phyloP scores from a whole-genome alignment of 2,329 filamentous ascomycete species.

The Tympanopsis confertula region DNA sequence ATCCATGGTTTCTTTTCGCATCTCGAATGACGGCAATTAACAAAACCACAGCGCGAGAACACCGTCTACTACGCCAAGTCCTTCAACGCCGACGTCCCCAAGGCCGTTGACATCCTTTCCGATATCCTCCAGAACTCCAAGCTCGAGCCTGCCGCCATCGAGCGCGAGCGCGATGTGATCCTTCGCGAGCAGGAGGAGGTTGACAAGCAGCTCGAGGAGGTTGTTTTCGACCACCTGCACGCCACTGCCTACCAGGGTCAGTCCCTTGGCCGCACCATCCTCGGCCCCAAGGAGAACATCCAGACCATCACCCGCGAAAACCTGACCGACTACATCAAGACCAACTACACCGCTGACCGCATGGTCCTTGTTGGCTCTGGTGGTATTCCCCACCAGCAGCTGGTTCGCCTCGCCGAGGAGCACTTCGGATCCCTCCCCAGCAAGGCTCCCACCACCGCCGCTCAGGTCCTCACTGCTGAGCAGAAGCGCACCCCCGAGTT shows the following conservation, averaged over 20 bases:
- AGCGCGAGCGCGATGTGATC: conserved; percentile 97
- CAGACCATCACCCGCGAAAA: conserved; percentile 86
- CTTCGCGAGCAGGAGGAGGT: conserved; percentile 98
- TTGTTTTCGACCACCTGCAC: conserved; percentile 97
- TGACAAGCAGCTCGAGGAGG: conserved; percentile 98
- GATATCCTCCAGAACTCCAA: conserved; percentile 99
- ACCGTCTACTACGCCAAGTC: conserved; percentile 99
- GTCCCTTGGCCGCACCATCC: conserved; percentile 91
- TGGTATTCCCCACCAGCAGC: conserved; percentile 83
- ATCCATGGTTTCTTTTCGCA: conserved; percentile 4
- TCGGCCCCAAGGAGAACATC: conserved; percentile 97
- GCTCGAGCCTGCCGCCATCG: conserved; percentile 82
- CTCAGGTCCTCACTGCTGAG: conserved; percentile 67
- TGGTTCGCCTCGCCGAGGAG: conserved; percentile 93
- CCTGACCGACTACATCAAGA: conserved; percentile 93
- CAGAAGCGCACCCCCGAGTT: conserved; percentile 68
- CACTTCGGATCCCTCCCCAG: conserved; percentile 74
- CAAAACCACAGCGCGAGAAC: conserved; percentile 69
- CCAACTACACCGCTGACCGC: conserved; percentile 97
- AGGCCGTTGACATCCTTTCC: conserved; percentile 94
- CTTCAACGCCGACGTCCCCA: conserved; percentile 94
- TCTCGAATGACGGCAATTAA: conserved; percentile 3
- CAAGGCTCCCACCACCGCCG: conserved; percentile 62
- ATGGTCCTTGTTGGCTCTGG: conserved; percentile 97
- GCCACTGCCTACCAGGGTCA: conserved; percentile 96